These are phyloP conservation scores for Fusarium oligoseptatum DNA, from an alignment of 2,329 filamentous ascomycete species.

Conservation along the genomic window DNA sequence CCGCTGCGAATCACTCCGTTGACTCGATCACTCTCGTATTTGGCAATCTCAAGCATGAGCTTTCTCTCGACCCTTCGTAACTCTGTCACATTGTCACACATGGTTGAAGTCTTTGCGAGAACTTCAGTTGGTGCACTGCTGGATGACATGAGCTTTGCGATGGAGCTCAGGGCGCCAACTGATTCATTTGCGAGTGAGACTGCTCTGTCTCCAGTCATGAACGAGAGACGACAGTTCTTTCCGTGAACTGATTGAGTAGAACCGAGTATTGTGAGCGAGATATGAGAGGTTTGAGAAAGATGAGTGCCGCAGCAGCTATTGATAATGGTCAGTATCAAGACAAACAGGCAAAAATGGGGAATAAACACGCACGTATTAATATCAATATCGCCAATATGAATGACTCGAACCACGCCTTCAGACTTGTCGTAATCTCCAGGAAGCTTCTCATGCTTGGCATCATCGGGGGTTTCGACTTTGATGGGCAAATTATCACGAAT, in stretches of 20 bases:
- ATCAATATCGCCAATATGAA: conserved; percentile 48
- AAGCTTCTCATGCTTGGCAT: conserved; percentile 41
- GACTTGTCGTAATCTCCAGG: conserved; percentile 50
- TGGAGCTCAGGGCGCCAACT: conserved; percentile 38
- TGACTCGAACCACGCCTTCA: conserved; percentile 47
- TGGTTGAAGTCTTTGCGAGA: conserved; percentile 16
- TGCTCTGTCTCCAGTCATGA: conserved; percentile 47
- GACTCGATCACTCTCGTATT: conserved; percentile 46
- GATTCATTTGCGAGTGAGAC: conserved; percentile 41
- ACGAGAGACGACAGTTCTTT: conserved; percentile 50
- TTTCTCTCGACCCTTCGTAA: conserved; percentile 45
- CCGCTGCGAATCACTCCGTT: conserved; percentile 20
- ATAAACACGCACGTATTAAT: conserved; percentile 43
- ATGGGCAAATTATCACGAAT: conserved; percentile 45
- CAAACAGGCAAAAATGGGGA: too few relatives aligned
- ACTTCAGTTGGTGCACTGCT: conserved; percentile 41
- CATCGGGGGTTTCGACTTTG: conserved; percentile 42
- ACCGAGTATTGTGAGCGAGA: conserved; percentile 47
- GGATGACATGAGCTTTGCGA: conserved; percentile 46
- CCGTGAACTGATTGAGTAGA: conserved; percentile 48
- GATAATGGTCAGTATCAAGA: fast-evolving
- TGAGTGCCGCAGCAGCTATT: conserved; percentile 50
- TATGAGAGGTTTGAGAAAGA: conserved; percentile 48
- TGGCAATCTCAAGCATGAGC: conserved; percentile 47
- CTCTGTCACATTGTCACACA: conserved; percentile 35